Percentiles rank a stretch among this genome's conserved stretches.
Conservation (phyloP, 2,329 filamentous ascomycete genomes). For the Scleromitrula shiraiana region DNA sequence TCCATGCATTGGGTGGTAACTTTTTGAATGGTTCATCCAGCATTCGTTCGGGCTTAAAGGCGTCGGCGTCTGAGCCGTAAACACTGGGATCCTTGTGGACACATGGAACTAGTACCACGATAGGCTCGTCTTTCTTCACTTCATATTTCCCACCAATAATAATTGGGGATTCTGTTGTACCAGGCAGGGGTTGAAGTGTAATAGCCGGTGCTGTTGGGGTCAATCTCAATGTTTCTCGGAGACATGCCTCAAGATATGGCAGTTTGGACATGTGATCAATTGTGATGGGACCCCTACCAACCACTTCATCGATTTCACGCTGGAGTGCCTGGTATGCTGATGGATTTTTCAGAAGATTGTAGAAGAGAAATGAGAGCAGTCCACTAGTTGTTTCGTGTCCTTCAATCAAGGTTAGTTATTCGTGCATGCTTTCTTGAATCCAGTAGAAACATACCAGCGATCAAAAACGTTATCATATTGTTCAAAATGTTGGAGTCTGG, state of each 20-base stretch:
- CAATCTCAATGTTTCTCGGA: slow-evolving; percentile 60
- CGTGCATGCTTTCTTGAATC: no score
- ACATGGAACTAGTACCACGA: slow-evolving; percentile 23
- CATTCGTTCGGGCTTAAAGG: slow-evolving; percentile 67
- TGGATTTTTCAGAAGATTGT: slow-evolving; percentile 44
- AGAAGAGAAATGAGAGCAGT: slow-evolving; percentile 42
- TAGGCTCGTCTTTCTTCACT: slow-evolving; percentile 41
- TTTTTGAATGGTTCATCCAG: slow-evolving; percentile 59
- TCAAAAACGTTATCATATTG: slow-evolving; percentile 67
- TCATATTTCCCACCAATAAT: slow-evolving; percentile 32
- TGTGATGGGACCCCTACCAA: slow-evolving; percentile 37
- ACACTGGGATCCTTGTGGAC: slow-evolving; percentile 54
- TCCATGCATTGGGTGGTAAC: slow-evolving; percentile 57
- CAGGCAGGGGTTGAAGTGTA: slow-evolving; percentile 36
- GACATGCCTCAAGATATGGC: slow-evolving; percentile 56
- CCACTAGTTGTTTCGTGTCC: slow-evolving; percentile 62
- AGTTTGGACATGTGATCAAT: slow-evolving; percentile 45
- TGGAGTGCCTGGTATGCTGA: slow-evolving; percentile 39
- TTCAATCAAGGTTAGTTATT: slow-evolving; percentile 19
- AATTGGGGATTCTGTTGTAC: slow-evolving; percentile 21
- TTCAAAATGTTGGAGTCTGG: slow-evolving; percentile 55
- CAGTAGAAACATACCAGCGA: slow-evolving; percentile 32
- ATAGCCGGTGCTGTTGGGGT: slow-evolving; percentile 33
- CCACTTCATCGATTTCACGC: slow-evolving; percentile 45
- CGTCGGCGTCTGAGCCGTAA: slow-evolving; percentile 55